A percentile compares a stretch with the other conserved stretches of the same genome.
Conservation (phyloP, 2,329 filamentous ascomycete species). For the Alternaria sp. region DNA sequence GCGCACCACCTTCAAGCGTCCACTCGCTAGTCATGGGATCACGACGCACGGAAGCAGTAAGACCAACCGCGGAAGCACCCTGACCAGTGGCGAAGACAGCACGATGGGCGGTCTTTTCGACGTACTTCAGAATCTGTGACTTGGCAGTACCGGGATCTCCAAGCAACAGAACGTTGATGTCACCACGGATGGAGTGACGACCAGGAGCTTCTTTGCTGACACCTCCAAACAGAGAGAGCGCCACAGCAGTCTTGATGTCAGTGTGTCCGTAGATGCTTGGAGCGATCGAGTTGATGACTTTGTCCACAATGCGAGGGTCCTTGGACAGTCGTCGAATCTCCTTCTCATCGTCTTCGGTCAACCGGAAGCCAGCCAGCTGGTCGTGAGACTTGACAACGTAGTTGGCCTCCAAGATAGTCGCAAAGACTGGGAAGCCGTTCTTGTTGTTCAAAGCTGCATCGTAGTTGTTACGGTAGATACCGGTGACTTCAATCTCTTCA, state of each 20-base stretch:
- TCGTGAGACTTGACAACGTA: constrained; percentile 97
- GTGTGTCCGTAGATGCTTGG: constrained; percentile 97
- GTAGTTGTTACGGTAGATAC: constrained; percentile 97
- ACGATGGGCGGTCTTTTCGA: constrained; percentile 95
- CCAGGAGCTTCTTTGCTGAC: constrained; percentile 91
- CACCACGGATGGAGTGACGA: constrained; percentile 87
- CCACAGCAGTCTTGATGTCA: constrained; percentile 96
- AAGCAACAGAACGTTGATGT: constrained; percentile 96
- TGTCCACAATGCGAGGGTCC: constrained; percentile 90
- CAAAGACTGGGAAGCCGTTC: constrained; percentile 98
- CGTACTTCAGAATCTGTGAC: constrained; percentile 95
- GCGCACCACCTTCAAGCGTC: constrained; percentile 93
- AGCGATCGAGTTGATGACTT: constrained; percentile 89
- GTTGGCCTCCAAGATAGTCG: constrained; percentile 96
- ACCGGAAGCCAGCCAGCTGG: constrained; percentile 92
- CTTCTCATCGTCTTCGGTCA: constrained; percentile 94
- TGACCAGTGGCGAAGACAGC: constrained; percentile 98
- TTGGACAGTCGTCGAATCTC: constrained; percentile 85
- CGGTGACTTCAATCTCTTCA: constrained; percentile 96
- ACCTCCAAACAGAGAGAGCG: constrained; percentile 91
- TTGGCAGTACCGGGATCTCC: constrained; percentile 98
- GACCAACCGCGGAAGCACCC: constrained; percentile 94
- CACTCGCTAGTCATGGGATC: constrained; percentile 96
- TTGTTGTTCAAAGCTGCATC: constrained; percentile 97
- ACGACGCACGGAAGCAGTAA: constrained; percentile 93